Conservation (phyloP, 352 stramenopile species). For the Aphanomyces euteiches region DNA sequence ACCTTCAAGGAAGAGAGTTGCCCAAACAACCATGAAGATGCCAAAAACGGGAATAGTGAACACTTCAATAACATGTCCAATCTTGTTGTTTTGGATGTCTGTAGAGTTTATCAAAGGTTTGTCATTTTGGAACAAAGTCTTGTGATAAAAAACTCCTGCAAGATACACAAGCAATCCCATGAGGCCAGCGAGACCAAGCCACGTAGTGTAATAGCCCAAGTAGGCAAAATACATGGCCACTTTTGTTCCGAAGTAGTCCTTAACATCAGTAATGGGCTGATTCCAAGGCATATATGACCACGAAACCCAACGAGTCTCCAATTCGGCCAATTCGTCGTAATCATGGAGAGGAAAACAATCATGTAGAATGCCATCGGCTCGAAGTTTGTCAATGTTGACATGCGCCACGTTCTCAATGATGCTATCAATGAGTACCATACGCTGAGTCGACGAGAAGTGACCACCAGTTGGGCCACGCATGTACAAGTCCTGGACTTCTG, state of each 20-base stretch:
- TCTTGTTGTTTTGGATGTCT: conserved; percentile 12
- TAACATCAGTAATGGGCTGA: conserved; percentile 73
- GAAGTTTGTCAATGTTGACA: conserved; percentile 57
- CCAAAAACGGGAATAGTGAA: conserved; percentile 75
- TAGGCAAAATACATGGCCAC: conserved; percentile 98
- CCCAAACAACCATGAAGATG: conserved; percentile 88
- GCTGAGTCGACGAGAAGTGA: conserved; percentile 69
- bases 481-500: conserved; percentile 19
- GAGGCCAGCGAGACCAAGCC: conserved; percentile 89
- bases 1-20: conserved; percentile 85
- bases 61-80: conserved; percentile 62
- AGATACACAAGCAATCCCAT: conserved; percentile 51
- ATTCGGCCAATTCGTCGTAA: conserved; percentile 49
- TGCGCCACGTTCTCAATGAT: conserved; percentile 66
- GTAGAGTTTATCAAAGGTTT: conserved; percentile 2
- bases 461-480: conserved; percentile 32
- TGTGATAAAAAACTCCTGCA: neutral
- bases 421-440: conserved; percentile 72
- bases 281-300: conserved; percentile 70
- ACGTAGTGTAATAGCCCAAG: conserved; percentile 93
- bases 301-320: conserved; percentile 64
- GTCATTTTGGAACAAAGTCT: neutral
- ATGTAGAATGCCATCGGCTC: conserved; percentile 68
- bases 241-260: conserved; percentile 84
- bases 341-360: conserved; percentile 79